Evolutionary conservation across 495 filamentous ascomycete genomes (phyloP), one percentile per base, ranked within the genome.

Genomic region (Xylaria scruposa): DNA sequence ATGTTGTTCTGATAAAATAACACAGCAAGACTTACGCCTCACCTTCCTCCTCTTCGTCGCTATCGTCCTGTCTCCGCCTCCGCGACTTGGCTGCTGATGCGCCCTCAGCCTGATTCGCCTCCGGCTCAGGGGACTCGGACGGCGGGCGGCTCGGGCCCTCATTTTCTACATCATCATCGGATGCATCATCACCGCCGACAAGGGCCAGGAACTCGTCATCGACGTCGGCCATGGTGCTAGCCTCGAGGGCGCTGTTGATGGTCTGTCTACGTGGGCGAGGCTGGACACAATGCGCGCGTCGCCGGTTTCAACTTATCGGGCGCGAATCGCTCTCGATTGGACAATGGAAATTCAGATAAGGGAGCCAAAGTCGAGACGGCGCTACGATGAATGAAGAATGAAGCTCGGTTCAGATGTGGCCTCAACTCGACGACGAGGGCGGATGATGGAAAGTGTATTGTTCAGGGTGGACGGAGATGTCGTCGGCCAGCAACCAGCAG

Each of bases 121-220:
- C 79, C 5, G 76, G 70, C 38, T 77, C 77, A 6, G 77, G 78
- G 21, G 80, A 78, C 40, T 75, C 73, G 67, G 80, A 82, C 8
- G 73, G 74, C 4, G 83, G 80, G 58, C 79, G 80, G 72, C 79
- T 83, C 40, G 84, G 80, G 72, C 79, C 78, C 21, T 72, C 67
- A 67, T 81, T 75, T 42, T 86, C 83, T 19, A 64, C 69, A 53
- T 87, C 86, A 72, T 86, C 86, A 63, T 83, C 84, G 33, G 85
- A 86, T 7, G 83, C 86, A 67, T 83, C 83, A 67, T 87, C 83
- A 62, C 83, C 90, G 73, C 94, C 94, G 21, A 94, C 94, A 66
- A 97, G 88, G 72, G 92, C 93, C 66, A 97, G 91, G 75, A 97
- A 87, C 81, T 97, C 94, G 67, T 93, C 93, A 77, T 97, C 94